These are phyloP conservation scores for Tylopilus balloui DNA, from an alignment of 768 basidiomycete species.

Conservation along the genomic window DNA sequence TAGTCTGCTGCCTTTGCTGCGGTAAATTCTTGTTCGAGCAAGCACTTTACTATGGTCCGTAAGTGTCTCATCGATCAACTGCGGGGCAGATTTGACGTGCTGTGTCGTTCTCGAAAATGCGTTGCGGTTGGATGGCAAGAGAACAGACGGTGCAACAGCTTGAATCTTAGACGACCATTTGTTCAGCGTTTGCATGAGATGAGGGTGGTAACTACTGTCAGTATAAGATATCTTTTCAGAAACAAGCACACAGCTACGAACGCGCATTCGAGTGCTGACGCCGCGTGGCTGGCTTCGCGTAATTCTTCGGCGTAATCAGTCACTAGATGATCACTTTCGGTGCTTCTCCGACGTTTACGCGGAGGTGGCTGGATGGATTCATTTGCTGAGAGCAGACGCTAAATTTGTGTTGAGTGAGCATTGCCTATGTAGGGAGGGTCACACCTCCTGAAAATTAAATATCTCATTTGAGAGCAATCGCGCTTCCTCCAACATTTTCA, in stretches of 20 bases:
- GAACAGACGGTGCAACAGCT: constrained; percentile 78
- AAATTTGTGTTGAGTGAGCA: constrained; percentile 16
- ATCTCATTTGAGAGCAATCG: constrained; percentile 60
- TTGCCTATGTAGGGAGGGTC: constrained; percentile 8
- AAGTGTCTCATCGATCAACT: constrained; percentile 75
- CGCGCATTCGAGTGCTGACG: constrained; percentile 47
- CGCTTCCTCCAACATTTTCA: constrained; percentile 58
- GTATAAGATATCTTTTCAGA: constrained; percentile 3
- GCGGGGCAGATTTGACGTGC: constrained; percentile 58
- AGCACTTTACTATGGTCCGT: constrained; percentile 54
- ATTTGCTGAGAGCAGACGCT: constrained; percentile 47
- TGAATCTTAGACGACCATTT: constrained; percentile 98
- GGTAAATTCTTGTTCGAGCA: constrained; percentile 54
- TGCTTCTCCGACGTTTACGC: constrained; percentile 52
- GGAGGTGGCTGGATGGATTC: constrained; percentile 46
- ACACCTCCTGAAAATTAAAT: constrained; percentile 64
- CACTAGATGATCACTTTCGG: constrained; percentile 15
- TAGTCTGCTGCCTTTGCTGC: constrained; percentile 46
- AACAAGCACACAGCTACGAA: constrained; percentile 32
- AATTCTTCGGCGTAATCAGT: constrained; percentile 29
- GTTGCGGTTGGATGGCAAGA: constrained; percentile 65
- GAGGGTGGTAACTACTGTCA: constrained; percentile 53
- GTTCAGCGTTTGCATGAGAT: constrained; percentile 69
- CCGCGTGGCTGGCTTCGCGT: constrained; percentile 39
- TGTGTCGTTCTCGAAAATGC: constrained; percentile 60